These are phyloP conservation scores for Suhomyces panamericanus DNA, from an alignment of 1,139 yeast genomes.

Conservation along the genomic window DNA sequence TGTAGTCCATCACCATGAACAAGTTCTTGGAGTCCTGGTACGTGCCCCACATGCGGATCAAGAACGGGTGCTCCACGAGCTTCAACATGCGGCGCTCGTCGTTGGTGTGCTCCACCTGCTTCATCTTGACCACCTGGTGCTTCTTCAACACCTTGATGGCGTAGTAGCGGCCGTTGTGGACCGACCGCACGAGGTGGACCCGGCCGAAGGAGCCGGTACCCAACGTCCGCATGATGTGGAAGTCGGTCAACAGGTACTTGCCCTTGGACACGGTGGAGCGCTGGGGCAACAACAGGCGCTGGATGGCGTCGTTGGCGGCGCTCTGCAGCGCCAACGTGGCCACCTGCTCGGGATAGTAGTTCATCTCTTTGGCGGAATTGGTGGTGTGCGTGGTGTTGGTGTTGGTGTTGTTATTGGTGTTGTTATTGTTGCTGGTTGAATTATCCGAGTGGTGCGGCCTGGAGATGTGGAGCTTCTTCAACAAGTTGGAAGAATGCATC, in stretches of 20 bases:
- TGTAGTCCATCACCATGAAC: conserved; percentile 64
- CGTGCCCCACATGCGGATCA: conserved; percentile 67
- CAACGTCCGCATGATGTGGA: conserved; percentile 53
- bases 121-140: conserved; percentile 59
- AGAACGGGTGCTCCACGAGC: conserved; percentile 58
- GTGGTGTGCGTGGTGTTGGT: background rate
- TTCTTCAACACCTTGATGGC: conserved; percentile 61
- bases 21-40: conserved; percentile 57
- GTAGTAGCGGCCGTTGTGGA: conserved; percentile 59
- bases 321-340: conserved; percentile 10
- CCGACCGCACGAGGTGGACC: conserved; percentile 58
- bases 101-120: conserved; percentile 64
- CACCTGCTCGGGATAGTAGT: conserved; percentile 14
- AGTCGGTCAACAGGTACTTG: conserved; percentile 55
- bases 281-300: conserved; percentile 26
- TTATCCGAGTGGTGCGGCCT: conserved; percentile 20
- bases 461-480: conserved; percentile 27
- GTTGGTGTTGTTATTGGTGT: background rate
- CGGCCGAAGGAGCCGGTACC: conserved; percentile 68
- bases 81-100: conserved; percentile 60
- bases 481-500: conserved; percentile 25
- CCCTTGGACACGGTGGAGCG: conserved; percentile 46
- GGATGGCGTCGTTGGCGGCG: conserved; percentile 21
- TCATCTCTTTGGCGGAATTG: conserved; percentile 10
- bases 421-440: conserved; percentile 1